phyloP scores from a whole-genome alignment of 2,329 filamentous ascomycete genomes.

The Colletotrichum noveboracense region DNA sequence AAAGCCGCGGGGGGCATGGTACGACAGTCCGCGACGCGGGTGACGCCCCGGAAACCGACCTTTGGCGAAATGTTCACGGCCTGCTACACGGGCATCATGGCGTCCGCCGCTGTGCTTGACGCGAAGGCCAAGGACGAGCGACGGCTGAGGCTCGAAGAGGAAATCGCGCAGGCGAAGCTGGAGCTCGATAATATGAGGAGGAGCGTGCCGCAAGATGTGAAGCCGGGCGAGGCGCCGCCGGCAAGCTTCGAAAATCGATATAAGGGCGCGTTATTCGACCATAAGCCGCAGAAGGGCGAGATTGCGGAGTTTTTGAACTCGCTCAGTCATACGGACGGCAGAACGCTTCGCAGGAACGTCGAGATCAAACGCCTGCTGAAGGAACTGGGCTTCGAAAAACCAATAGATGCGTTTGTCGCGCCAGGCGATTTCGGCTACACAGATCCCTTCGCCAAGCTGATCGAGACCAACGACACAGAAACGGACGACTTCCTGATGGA shows the following conservation, averaged over 20 bases:
- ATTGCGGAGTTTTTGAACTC: slow-evolving; percentile 12
- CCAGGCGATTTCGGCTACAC: not conserved
- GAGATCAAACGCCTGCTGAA: not conserved
- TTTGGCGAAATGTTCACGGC: slow-evolving; percentile 66
- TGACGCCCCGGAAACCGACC: slow-evolving; percentile 53
- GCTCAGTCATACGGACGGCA: not conserved
- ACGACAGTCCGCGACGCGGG: slow-evolving; percentile 55
- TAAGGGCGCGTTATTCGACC: not conserved
- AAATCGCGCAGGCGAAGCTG: slow-evolving; percentile 60
- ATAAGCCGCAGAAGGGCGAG: not conserved
- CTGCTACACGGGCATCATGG: slow-evolving; percentile 71
- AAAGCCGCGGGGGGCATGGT: slow-evolving; percentile 52
- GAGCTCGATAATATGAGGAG: slow-evolving; percentile 47
- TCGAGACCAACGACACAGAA: slow-evolving; percentile 17
- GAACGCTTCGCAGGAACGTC: not conserved
- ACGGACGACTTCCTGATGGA: not conserved
- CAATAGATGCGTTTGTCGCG: not conserved
- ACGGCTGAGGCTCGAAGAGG: slow-evolving; percentile 64
- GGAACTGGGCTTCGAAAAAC: not conserved
- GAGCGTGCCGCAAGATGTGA: slow-evolving; percentile 22
- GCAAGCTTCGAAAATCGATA: slow-evolving; percentile 26
- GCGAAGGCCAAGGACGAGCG: slow-evolving; percentile 62
- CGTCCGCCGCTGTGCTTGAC: slow-evolving; percentile 68
- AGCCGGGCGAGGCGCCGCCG: slow-evolving; percentile 23
- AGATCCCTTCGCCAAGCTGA: slow-evolving; percentile 31